These are phyloP conservation scores for Ceratobasidium sp. DNA, from an alignment of 1,284 basidiomycete genomes.

Conservation along the genomic window DNA sequence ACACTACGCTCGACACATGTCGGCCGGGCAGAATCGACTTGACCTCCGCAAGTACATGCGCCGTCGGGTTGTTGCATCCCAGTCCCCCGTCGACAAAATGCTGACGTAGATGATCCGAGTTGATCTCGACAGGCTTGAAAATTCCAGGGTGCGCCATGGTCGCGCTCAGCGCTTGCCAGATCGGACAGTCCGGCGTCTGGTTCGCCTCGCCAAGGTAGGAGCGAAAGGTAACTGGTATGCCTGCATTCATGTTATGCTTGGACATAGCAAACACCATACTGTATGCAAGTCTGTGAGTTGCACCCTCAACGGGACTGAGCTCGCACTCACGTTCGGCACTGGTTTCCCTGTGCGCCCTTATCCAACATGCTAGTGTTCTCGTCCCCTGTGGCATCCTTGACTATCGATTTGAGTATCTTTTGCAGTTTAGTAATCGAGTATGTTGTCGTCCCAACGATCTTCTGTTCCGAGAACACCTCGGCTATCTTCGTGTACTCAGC, in stretches of 20 bases:
- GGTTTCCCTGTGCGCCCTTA: neutral
- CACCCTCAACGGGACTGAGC: neutral
- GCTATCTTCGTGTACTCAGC: neutral
- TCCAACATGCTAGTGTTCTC: too few species aligned
- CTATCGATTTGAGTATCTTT: neutral
- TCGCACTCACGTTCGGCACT: neutral
- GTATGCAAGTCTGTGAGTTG: too few species aligned
- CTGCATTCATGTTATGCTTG: slow-evolving; percentile 6
- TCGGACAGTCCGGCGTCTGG: slow-evolving; percentile 9
- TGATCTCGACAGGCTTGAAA: neutral
- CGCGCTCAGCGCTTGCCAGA: neutral
- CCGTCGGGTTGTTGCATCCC: neutral
- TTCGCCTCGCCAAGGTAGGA: neutral
- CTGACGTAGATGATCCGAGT: neutral
- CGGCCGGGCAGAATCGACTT: neutral
- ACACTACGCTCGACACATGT: neutral
- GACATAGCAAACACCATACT: slow-evolving; percentile 13
- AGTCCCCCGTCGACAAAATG: neutral
- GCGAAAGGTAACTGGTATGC: neutral
- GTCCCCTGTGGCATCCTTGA: neutral
- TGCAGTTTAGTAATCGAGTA: neutral
- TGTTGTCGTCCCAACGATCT: neutral
- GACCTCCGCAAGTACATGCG: neutral
- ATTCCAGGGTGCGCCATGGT: neutral
- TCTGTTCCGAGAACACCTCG: slow-evolving; percentile 2